Evolutionary conservation across 805 yeast species (phyloP), one percentile per base, ranked within the genome.

Genomic region (Kurtzmaniella cleridarum): DNA sequence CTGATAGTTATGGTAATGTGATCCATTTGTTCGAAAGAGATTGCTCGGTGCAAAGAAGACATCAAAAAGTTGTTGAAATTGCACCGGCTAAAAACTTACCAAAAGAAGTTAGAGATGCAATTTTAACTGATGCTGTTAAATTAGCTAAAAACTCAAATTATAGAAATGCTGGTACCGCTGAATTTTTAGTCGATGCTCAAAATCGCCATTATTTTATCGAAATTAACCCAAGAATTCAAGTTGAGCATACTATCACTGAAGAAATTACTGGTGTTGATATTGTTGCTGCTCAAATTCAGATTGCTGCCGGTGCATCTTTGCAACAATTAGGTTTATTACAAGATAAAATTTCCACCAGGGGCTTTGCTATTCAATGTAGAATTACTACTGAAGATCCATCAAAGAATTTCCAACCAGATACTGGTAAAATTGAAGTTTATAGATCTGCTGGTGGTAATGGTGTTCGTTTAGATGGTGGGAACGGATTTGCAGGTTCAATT

Each of bases 391-490:
- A 93, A 66, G 98, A 91, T 61, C 98, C 98, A 10, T 60, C 95
- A 38, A 90, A 90, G 71, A 87, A 84, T 60, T 91, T 91, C 81
- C 97, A 87, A 68, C 98, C 98, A 12, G 98, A 91, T 61, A 93
- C 98, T 3, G 98, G 98, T 60, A 89, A 90, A 66, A 84, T 91
- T 54, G 98, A 91, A 66, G 98, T 91, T 34, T 91, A 91, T 73
- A 81, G 98, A 64, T 89, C 97, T 34, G 87, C 98, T 16, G 98
- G 98, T 68, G 99, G 99, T 74, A 93, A 93, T 59, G 99, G 99
- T 64, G 97, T 93, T 35, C 82, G 99, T 71, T 76, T 93, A 52
- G 98, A 91, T 57, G 98, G 98, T 71, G 98, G 98, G 69, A 91
- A 91, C 61, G 97, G 96, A 3, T 91, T 88, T 63, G 95, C 96